Conservation (phyloP, 805 yeast species). For the Yamadazyma tumulicola region DNA sequence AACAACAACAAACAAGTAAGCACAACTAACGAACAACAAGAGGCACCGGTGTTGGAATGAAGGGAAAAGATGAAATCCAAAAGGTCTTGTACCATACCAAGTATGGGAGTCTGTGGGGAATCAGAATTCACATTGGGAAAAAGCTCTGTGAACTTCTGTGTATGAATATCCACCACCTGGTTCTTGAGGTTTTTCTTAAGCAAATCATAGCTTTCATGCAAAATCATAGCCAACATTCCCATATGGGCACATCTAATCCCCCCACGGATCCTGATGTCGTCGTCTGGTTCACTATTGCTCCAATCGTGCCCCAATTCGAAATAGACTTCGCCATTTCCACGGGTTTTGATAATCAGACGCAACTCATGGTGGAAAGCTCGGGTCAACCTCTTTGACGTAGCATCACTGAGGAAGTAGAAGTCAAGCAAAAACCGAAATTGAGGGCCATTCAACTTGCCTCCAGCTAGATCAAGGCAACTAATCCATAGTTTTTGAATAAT, state of each 20-base stretch:
- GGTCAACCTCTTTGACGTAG: background rate
- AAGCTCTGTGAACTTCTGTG: constrained; percentile 14
- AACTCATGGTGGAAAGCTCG: constrained; percentile 2
- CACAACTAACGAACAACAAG: constrained; percentile 13
- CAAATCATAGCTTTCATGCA: constrained; percentile 28
- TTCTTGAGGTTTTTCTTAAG: constrained; percentile 12
- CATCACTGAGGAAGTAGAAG: constrained; percentile 3
- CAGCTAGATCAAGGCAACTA: background rate
- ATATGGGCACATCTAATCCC: constrained; percentile 26
- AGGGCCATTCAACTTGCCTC: background rate
- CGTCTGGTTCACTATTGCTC: too few species aligned
- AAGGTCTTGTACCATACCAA: constrained; percentile 3
- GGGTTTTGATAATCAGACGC: background rate
- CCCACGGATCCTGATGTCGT: too few species aligned
- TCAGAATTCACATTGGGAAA: constrained; percentile 19
- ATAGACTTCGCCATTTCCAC: background rate
- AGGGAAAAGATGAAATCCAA: background rate
- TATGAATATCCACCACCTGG: constrained; percentile 9
- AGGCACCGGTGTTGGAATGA: background rate
- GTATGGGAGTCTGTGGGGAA: too few species aligned
- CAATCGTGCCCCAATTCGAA: too few species aligned
- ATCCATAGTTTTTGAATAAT: constrained; percentile 1
- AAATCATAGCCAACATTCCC: constrained; percentile 28
- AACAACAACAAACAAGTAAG: constrained; percentile 19
- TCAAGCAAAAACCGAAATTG: constrained; percentile 2